Evolutionary conservation across 495 filamentous ascomycete genomes (phyloP).

Genomic region (Hamigera avellanea): DNA sequence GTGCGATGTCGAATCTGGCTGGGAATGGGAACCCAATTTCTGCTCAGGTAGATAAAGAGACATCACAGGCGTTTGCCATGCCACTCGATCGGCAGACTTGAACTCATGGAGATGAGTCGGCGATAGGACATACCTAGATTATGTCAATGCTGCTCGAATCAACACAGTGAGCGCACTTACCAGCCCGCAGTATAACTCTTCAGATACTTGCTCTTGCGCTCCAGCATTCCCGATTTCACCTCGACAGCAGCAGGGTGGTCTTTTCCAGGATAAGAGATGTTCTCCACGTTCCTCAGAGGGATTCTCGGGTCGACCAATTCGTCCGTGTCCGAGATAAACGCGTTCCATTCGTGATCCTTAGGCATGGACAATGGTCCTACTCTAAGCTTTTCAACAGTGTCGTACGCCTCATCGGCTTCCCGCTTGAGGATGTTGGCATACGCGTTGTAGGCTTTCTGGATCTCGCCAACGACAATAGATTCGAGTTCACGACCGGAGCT

Average conservation of each 20-base stretch:
- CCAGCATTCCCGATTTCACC: slow-evolving; percentile 78
- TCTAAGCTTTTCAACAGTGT: slow-evolving; percentile 71
- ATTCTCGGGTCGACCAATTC: slow-evolving; percentile 81
- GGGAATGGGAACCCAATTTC: slow-evolving; percentile 86
- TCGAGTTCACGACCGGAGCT: slow-evolving; percentile 89
- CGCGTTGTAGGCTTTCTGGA: slow-evolving; percentile 92
- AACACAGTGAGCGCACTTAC: slow-evolving; percentile 37
- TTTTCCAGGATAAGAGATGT: slow-evolving; percentile 88
- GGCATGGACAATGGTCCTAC: slow-evolving; percentile 77
- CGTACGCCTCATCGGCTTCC: slow-evolving; percentile 73
- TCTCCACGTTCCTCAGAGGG: slow-evolving; percentile 63
- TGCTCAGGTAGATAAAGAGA: slow-evolving; percentile 90
- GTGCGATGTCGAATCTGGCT: slow-evolving; percentile 76
- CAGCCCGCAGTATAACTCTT: slow-evolving; percentile 97
- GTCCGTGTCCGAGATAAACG: slow-evolving; percentile 71
- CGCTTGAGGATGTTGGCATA: slow-evolving; percentile 81
- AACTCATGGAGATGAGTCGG: slow-evolving; percentile 97
- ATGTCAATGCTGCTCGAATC: neutral
- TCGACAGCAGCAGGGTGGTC: slow-evolving; percentile 80
- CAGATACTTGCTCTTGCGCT: slow-evolving; percentile 96
- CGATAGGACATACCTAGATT: slow-evolving; percentile 78
- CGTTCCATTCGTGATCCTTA: slow-evolving; percentile 81
- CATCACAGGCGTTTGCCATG: slow-evolving; percentile 76
- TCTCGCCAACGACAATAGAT: slow-evolving; percentile 89
- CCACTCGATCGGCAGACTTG: slow-evolving; percentile 72